Evolutionary conservation across 148 eudicot genomes (phyloP), one percentile per base, ranked within the genome.

Genomic region (Fagopyrum homotropicum): DNA sequence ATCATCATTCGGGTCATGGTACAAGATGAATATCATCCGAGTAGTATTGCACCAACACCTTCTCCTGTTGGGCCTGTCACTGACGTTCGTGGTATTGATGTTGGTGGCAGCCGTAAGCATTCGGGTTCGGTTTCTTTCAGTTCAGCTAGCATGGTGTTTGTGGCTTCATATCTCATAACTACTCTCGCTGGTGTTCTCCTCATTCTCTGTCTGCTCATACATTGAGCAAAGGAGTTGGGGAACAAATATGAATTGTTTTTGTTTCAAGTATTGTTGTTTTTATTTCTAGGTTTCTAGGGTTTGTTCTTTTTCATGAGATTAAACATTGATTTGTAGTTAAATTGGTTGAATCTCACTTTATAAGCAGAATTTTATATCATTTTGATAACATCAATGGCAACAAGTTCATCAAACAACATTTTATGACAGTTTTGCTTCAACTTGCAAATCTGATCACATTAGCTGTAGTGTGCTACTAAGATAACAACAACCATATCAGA

Each of bases 1-100:
- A 55, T 93, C 85, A 84, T 89, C 19, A 72, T 90, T 52, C 79
- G 85, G 11, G 96, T 93, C 66, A 85, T 90, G 91, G 89, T 82
- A 64, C 92, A 84, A 1, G 40, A 79, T 49, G 77, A 44, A 29
- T 50, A 44, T 44, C 61, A 50, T 51, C 69, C 16, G 2, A 69
- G 30, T 4, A 29, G 48, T 10, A 77, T 80, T 64, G 64, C 87
- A 17, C 82, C 87, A 6, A 70, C 81, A 2, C 82, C 44, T 43
- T 45, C 75, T 6, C 77, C 59, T 9, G 60, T 35, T 17, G 72
- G 47, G 52, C 7, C 68, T 35, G 7, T 15, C 17, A 5, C 26
- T 8, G 48, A 63, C 9, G 73, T 30, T 19, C 54, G 16, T 9
- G 52, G 73, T 9, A 17, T 48, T 11, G 54, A 50, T 22, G 72